Base-by-base conservation (phyloP, 495 filamentous ascomycete genomes). In the Delitschia confertaspora region DNA sequence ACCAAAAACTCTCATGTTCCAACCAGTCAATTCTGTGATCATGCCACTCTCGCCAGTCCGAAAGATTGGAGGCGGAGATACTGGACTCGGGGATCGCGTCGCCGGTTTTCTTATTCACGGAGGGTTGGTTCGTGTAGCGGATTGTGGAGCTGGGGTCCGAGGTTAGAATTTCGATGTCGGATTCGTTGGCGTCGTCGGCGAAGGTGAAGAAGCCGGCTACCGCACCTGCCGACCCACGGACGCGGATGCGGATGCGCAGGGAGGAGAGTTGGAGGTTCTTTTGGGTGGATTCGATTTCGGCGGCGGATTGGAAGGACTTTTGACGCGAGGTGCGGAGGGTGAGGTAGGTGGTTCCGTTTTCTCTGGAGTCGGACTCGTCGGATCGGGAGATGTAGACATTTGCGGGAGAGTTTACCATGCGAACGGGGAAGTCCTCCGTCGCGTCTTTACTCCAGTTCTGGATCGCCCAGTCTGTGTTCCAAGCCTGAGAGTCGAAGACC, bases 11-110 rank as follows among this genome's bases (percentile, higher is more conserved):
- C 21, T 53, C 47, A 2, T 65, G 64, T 0, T 73, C 63, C 3
- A 74, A 67, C 83, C 83, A 88, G 53, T 88, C 83, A 38, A 87
- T 64, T 6, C 83, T 70, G 56, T 87, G 76, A 1, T 70, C 72
- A n/a, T 77, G 69, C 83, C 83, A 88, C 2, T 68, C 53, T 4
- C 73, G 75, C 81, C 81, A 84, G 19, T 69, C 63, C 6, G 47
- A 29, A 2, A 56, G 33, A 11, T 68, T 72, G 23, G 53, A 58
- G 49, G 73, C 73, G 8, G 52, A 43, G 0, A 68, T 72, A 4
- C 73, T 66, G n/a, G 64, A 59, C 4, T 57, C 34, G 3, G 26
- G 2, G 5, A 72, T 57, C 11, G 65, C 59, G 17, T 70, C 62
- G n/a, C 75, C 77, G 2, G 51, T 39, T n/a, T n/a, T n/a, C 8